Conservation (phyloP, 345 rosid genomes). For the Turritis glabra region DNA sequence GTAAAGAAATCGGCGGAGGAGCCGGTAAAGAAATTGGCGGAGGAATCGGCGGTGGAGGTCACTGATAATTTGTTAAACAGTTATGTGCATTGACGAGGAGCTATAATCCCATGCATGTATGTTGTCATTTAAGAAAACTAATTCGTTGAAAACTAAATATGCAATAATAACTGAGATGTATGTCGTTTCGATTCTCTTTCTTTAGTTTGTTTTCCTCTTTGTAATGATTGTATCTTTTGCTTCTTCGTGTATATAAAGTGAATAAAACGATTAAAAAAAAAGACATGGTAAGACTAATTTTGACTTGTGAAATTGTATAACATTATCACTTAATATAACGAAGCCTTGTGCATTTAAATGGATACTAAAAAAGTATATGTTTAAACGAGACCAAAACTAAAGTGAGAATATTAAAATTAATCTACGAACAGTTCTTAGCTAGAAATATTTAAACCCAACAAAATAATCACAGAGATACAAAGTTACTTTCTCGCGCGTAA, state of each 20-base stretch:
- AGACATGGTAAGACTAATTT: background rate
- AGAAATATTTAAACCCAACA: background rate
- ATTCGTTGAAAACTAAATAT: background rate
- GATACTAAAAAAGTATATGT: background rate
- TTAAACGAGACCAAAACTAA: background rate
- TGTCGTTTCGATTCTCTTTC: background rate
- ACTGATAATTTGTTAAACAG: slow-evolving; percentile 10
- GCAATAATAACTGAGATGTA: slow-evolving; percentile 1
- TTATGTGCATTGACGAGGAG: slow-evolving; percentile 4
- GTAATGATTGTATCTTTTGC: background rate
- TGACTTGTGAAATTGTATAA: no score
- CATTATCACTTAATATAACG: background rate
- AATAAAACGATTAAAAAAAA: background rate
- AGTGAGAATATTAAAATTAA: background rate
- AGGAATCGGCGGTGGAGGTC: slow-evolving; percentile 25
- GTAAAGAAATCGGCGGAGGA: background rate
- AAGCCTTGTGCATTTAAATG: background rate
- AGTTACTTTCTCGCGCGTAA: background rate
- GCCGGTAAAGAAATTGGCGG: background rate
- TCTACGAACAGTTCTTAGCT: slow-evolving; percentile 3
- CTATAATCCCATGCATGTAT: slow-evolving; percentile 20
- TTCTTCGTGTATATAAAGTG: background rate
- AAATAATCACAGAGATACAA: background rate
- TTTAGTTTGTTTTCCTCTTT: background rate
- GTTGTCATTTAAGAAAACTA: background rate